Evolutionary conservation across 345 rosid genomes (phyloP).

Genomic region (Eucalyptus leucophloia): DNA sequence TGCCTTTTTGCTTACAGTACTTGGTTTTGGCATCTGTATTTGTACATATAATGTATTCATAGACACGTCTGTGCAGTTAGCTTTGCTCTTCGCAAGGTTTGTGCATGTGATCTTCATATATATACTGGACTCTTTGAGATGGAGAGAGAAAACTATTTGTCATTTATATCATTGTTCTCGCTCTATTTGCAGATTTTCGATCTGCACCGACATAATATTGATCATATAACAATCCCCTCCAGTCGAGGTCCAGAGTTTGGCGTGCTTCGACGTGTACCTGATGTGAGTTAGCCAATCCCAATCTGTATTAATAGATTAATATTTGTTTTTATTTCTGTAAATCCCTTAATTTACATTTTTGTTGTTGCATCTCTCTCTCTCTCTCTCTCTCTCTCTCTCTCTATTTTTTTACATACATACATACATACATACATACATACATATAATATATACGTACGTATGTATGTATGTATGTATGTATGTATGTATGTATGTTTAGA

Average conservation of each 20-base stretch:
- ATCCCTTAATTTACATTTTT: not conserved
- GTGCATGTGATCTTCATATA: not conserved
- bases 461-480: no score
- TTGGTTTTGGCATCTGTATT: not conserved
- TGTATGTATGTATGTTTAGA: no score
- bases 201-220: slow-evolving; percentile 93
- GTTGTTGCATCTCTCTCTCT: not conserved
- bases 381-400: not conserved
- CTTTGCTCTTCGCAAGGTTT: not conserved
- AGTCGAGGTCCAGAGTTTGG: slow-evolving; percentile 71
- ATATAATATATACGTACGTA: not conserved
- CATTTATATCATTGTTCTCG: not conserved
- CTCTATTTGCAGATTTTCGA: slow-evolving; percentile 53
- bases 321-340: not conserved
- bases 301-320: not conserved
- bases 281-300: slow-evolving; percentile 36
- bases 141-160: not conserved
- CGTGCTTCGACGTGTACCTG: slow-evolving; percentile 79
- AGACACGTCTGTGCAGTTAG: not conserved
- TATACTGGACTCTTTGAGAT: not conserved
- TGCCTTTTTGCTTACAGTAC: not conserved
- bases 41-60: not conserved
- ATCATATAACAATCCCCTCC: slow-evolving; percentile 82
- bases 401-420: not conserved
- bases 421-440: not conserved